A percentile compares a stretch with the other conserved stretches of the same genome.
Evolutionary conservation across 495 filamentous ascomycete species (phyloP).

Genomic region (Podospora anserina): DNA sequence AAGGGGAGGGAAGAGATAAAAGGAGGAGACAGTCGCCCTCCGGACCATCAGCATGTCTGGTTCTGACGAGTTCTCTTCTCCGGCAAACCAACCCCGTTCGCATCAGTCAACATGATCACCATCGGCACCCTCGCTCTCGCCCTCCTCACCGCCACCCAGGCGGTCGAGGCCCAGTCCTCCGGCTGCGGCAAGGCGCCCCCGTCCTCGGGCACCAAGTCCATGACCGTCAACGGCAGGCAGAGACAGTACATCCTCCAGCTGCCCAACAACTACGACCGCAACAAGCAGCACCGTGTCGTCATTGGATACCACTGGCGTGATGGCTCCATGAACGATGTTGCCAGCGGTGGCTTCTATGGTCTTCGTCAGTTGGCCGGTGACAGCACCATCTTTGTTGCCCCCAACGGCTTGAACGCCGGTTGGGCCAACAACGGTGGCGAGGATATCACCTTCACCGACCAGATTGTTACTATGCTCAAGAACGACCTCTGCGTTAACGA

Average conservation of each 20-base stretch:
- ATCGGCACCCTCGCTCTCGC: background rate
- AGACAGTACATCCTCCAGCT: slow-evolving; percentile 41
- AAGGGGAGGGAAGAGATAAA: background rate
- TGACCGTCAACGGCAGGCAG: slow-evolving; percentile 31
- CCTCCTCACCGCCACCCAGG: background rate
- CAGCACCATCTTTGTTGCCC: slow-evolving; percentile 45
- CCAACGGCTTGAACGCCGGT: slow-evolving; percentile 43
- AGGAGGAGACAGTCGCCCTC: too few relatives aligned
- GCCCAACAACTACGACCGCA: slow-evolving; percentile 43
- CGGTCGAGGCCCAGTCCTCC: slow-evolving; percentile 24
- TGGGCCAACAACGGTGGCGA: slow-evolving; percentile 46
- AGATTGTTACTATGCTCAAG: slow-evolving; percentile 36
- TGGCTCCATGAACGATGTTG: slow-evolving; percentile 37
- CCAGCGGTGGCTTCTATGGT: slow-evolving; percentile 33
- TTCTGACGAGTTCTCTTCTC: too few relatives aligned
- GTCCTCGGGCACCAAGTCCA: slow-evolving; percentile 29
- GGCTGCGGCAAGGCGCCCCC: slow-evolving; percentile 43
- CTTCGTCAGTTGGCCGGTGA: slow-evolving; percentile 36
- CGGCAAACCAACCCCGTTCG: background rate
- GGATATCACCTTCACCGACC: slow-evolving; percentile 42
- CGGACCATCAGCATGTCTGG: too few relatives aligned
- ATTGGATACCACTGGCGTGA: slow-evolving; percentile 42
- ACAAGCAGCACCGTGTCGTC: slow-evolving; percentile 38
- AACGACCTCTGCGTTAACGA: slow-evolving; percentile 45
- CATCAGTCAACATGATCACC: background rate